These are phyloP conservation scores for Curvularia lunata DNA, from an alignment of 2,329 filamentous ascomycete species.

Conservation along the genomic window DNA sequence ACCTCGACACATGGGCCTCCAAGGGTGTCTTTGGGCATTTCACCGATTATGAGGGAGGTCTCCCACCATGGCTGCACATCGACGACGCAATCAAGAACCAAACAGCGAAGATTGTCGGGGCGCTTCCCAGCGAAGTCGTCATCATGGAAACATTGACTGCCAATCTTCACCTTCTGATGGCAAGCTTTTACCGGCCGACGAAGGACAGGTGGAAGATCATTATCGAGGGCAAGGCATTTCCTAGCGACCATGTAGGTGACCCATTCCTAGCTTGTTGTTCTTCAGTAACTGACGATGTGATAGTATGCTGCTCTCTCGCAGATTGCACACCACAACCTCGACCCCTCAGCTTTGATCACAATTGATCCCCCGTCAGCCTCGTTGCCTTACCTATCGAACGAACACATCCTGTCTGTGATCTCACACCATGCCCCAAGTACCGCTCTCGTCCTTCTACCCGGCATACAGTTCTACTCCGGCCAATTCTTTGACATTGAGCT, in stretches of 20 bases:
- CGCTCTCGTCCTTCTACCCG: slow-evolving; percentile 80
- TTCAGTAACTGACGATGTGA: slow-evolving; percentile 4
- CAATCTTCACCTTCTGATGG: slow-evolving; percentile 82
- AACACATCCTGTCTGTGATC: slow-evolving; percentile 74
- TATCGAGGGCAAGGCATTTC: slow-evolving; percentile 89
- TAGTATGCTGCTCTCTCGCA: slow-evolving; percentile 86
- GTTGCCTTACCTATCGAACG: slow-evolving; percentile 69
- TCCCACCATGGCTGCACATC: slow-evolving; percentile 78
- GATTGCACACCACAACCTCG: slow-evolving; percentile 71
- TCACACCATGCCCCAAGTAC: slow-evolving; percentile 74
- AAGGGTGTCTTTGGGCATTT: slow-evolving; percentile 89
- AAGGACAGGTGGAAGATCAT: slow-evolving; percentile 75
- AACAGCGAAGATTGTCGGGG: slow-evolving; percentile 77
- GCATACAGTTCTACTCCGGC: slow-evolving; percentile 90
- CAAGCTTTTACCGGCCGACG: slow-evolving; percentile 79
- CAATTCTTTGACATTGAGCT: slow-evolving; percentile 82
- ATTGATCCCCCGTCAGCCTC: slow-evolving; percentile 65
- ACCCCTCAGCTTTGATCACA: slow-evolving; percentile 72
- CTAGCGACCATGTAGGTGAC: slow-evolving; percentile 73
- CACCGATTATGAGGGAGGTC: slow-evolving; percentile 68
- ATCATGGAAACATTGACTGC: slow-evolving; percentile 87
- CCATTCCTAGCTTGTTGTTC: background rate
- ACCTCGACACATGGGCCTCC: slow-evolving; percentile 82
- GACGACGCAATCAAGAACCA: slow-evolving; percentile 74
- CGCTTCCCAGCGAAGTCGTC: slow-evolving; percentile 74